phyloP scores from a whole-genome alignment of 2,329 filamentous ascomycete species.

The Dothistroma septosporum region DNA sequence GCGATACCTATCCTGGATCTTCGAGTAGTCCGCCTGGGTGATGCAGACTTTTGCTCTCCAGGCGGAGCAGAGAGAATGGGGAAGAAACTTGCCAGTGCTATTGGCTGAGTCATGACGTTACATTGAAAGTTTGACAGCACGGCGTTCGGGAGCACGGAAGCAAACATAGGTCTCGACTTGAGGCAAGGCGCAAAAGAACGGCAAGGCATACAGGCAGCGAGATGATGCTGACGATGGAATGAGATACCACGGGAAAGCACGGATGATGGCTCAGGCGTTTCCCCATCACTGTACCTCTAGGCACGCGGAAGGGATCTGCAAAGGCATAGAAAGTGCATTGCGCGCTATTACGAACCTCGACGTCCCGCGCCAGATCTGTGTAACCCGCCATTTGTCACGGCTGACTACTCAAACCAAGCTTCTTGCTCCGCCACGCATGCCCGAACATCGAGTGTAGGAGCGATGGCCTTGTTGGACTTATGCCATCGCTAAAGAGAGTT shows the following conservation, averaged over 20 bases:
- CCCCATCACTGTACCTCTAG: neutral
- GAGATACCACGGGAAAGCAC: slow-evolving; percentile 1
- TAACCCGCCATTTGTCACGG: neutral
- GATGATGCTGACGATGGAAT: neutral
- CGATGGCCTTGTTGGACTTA: neutral
- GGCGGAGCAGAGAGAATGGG: neutral
- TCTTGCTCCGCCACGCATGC: neutral
- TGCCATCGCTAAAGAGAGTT: neutral
- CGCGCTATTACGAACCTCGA: neutral
- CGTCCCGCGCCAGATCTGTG: neutral
- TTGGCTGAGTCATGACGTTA: neutral
- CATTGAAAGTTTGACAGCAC: neutral
- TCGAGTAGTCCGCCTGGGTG: slow-evolving; percentile 6
- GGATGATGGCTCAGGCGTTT: neutral
- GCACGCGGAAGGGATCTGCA: neutral
- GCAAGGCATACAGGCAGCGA: neutral
- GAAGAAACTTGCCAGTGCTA: neutral
- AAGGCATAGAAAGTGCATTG: neutral
- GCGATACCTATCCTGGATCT: neutral
- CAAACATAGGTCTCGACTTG: neutral
- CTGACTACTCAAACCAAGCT: neutral
- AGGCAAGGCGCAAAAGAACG: neutral
- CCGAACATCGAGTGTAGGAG: neutral
- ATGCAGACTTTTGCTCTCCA: neutral
- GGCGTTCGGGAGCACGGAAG: neutral